These are phyloP conservation scores for Ophiostoma australiae DNA, from an alignment of 2,329 filamentous ascomycete species.

Conservation along the genomic window DNA sequence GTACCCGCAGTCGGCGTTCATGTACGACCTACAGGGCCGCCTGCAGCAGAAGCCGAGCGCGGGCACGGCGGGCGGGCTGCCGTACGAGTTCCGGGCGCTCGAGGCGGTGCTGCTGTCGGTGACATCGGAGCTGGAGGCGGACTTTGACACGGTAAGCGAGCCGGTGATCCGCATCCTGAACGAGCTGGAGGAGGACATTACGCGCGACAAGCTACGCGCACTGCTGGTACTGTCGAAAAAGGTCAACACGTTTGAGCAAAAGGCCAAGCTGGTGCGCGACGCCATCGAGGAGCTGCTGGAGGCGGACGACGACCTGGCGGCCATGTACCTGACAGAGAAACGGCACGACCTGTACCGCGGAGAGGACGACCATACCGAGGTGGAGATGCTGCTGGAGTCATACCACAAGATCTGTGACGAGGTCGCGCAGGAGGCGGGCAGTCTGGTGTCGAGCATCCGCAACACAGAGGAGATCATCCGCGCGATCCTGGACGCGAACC, in stretches of 20 bases:
- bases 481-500: constrained; percentile 95
- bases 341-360: constrained; percentile 64
- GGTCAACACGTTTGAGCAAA: constrained; percentile 94
- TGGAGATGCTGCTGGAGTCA: constrained; percentile 93
- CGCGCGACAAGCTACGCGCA: constrained; percentile 84
- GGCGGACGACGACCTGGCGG: constrained; percentile 87
- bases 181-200: constrained; percentile 93
- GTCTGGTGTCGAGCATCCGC: constrained; percentile 86
- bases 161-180: constrained; percentile 83
- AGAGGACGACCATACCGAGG: constrained; percentile 87
- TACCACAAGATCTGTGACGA: constrained; percentile 98
- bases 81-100: constrained; percentile 93
- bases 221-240: constrained; percentile 93
- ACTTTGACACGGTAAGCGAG: constrained; percentile 89
- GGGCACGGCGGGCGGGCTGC: constrained; percentile 43
- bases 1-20: constrained; percentile 93
- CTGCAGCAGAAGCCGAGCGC: constrained; percentile 63
- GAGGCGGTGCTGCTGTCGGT: constrained; percentile 94
- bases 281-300: constrained; percentile 93
- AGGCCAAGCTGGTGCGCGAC: constrained; percentile 86
- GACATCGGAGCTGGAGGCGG: constrained; percentile 83
- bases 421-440: constrained; percentile 91
- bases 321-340: constrained; percentile 95
- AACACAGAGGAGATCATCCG: constrained; percentile 99
- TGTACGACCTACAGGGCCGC: constrained; percentile 94